Conservation (phyloP, 768 basidiomycete species). For the Hortiboletus campestris region DNA sequence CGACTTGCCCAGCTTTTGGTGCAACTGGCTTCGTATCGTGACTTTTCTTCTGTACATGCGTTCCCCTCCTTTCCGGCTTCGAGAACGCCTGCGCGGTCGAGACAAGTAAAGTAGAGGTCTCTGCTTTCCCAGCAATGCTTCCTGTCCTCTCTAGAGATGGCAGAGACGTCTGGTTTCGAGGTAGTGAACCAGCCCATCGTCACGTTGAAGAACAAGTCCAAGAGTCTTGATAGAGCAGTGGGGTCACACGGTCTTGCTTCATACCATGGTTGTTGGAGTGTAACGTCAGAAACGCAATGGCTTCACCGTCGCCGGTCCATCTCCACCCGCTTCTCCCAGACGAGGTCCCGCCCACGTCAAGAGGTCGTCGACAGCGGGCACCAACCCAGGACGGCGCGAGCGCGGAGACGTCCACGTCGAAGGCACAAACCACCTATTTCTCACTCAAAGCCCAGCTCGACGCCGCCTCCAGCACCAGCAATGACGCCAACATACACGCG, state of each 20-base stretch:
- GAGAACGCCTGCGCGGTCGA: slow-evolving; percentile 66
- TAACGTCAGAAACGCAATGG: slow-evolving; percentile 18
- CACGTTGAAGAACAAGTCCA: too few relatives aligned
- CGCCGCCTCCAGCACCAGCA: slow-evolving; percentile 28
- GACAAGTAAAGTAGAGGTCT: slow-evolving; percentile 82
- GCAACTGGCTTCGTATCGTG: slow-evolving; percentile 67
- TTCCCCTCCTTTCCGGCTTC: slow-evolving; percentile 71
- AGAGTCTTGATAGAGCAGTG: too few relatives aligned
- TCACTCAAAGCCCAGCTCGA: too few relatives aligned
- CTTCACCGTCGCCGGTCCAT: slow-evolving; percentile 48
- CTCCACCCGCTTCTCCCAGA: slow-evolving; percentile 72
- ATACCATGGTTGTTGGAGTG: slow-evolving; percentile 3
- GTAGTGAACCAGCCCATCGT: slow-evolving; percentile 37
- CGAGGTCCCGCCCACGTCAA: slow-evolving; percentile 37
- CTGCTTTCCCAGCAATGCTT: slow-evolving; percentile 82
- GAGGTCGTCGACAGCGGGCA: slow-evolving; percentile 49
- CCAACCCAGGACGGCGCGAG: slow-evolving; percentile 27
- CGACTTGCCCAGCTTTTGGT: slow-evolving; percentile 85
- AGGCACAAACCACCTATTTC: slow-evolving; percentile 30
- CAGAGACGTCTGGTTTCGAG: slow-evolving; percentile 37
- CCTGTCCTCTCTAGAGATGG: slow-evolving; percentile 61
- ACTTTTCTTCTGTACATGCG: slow-evolving; percentile 57
- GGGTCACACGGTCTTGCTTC: slow-evolving; percentile 13
- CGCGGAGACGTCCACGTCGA: slow-evolving; percentile 4
- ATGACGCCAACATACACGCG: slow-evolving; percentile 27